Evolutionary conservation across 2,329 filamentous ascomycete species (phyloP).

Genomic region (Colletotrichum sp.): DNA sequence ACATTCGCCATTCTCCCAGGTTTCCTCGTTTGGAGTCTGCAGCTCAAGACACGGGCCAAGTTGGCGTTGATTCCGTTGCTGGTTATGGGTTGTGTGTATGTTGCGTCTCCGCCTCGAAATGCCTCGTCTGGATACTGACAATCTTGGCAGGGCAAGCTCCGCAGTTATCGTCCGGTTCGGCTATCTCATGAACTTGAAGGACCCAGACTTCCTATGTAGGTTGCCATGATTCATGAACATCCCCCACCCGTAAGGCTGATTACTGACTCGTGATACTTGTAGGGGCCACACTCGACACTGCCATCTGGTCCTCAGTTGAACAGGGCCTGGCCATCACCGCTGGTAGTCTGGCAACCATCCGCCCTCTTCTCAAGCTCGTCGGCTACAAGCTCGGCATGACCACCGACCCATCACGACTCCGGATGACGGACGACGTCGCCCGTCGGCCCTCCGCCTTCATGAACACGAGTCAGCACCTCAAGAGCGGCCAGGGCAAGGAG

Average conservation of each 20-base stretch:
- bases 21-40: constrained; percentile 58
- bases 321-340: constrained; percentile 53
- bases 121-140: background rate
- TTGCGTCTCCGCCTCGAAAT: background rate
- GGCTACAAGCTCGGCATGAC: constrained; percentile 34
- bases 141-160: constrained; percentile 41
- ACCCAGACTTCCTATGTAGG: constrained; percentile 50
- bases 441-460: background rate
- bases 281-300: constrained; percentile 47
- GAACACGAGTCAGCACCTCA: background rate
- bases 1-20: constrained; percentile 57
- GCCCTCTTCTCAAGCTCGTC: constrained; percentile 44
- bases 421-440: background rate
- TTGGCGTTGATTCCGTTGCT: constrained; percentile 57
- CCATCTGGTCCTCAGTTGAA: constrained; percentile 55
- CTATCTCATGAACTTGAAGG: constrained; percentile 40
- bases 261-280: background rate
- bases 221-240: background rate
- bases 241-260: background rate
- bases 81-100: constrained; percentile 58
- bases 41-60: constrained; percentile 60
- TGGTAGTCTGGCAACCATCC: constrained; percentile 51
- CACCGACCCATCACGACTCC: background rate
- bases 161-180: constrained; percentile 47
- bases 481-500: background rate